Base-by-base conservation (phyloP, 2,329 filamentous ascomycete genomes). In the Ampelomyces quisqualis region DNA sequence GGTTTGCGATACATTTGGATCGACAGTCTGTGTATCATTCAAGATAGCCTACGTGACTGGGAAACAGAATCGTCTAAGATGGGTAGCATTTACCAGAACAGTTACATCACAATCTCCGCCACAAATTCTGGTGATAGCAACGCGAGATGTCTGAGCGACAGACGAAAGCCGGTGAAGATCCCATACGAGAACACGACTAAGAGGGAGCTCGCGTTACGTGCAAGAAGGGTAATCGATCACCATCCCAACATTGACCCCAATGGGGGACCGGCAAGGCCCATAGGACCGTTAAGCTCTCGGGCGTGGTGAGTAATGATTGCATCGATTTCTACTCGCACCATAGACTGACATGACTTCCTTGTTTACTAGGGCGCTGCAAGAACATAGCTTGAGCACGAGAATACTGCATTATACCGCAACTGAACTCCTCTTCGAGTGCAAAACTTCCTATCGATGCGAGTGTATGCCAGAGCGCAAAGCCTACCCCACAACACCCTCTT, bases 1-100 rank as follows among this genome's bases (percentile, higher is more conserved):
- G 60, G 60, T 4, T 21, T 65, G n/a, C 52, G 58, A 2, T 67
- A 64, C 30, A 43, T 68, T 8, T 68, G 64, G 63, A 66, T 66
- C 11, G 64, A 68, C 34, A 56, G 53, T 1, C 44, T 68, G 1
- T 68, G 64, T 35, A 68, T 67, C 17, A 60, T 67, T 3, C 64
- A 68, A 47, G 62, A 66, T 24, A 57, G 51, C 5, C 32, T 53
- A 4, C 43, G 57, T 7, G 65, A 68, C 37, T 68, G 64, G 62
- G 60, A 64, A 42, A 57, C 51, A 1, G 64, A 68, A 32, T 57
- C 59, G 7, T 40, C 55, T 3, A 67, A 65, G 30, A 67, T 68
- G 65, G 54, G 56, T 2, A 53, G 47, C 27, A 64, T 68, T 3
- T 66, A 68, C 37, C 57, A 62, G 31, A 60, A 62, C 19, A 60